Percentiles rank a stretch among this genome's conserved stretches.
Evolutionary conservation across 345 rosid species (phyloP).

Genomic region (Citrus sinensis): DNA sequence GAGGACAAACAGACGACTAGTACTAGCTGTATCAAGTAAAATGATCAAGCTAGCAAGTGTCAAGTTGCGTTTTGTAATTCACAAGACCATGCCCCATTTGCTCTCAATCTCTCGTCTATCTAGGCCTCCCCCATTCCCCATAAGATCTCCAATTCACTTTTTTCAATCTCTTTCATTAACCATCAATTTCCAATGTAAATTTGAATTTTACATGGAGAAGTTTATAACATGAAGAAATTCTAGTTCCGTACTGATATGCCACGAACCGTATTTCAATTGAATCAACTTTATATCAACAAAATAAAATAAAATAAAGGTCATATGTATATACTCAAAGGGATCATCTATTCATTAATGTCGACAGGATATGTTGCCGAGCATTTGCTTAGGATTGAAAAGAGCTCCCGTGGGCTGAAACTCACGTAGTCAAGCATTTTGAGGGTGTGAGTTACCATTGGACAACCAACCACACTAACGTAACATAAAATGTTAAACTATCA

Average conservation of each 20-base stretch:
- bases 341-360: no score
- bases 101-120: not conserved
- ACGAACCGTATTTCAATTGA: no score
- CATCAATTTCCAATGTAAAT: not conserved
- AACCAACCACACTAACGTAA: no score
- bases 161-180: not conserved
- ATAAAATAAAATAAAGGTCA: no score
- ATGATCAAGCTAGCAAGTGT: not conserved
- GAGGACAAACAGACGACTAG: conserved; percentile 6
- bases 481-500: no score
- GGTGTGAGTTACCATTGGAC: no score
- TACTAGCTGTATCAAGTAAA: not conserved
- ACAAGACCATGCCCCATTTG: not conserved
- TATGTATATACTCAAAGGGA: no score
- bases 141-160: not conserved
- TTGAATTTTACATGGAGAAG: not conserved
- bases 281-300: no score
- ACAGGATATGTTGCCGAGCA: no score
- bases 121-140: not conserved
- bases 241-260: not conserved
- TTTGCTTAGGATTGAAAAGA: no score
- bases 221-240: not conserved
- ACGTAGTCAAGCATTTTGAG: no score
- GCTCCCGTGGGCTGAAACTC: no score
- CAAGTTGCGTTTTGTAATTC: not conserved